Percentiles rank a stretch among this genome's conserved stretches.
phyloP scores from a whole-genome alignment of 2,329 filamentous ascomycete genomes.

The Neofusicoccum laricinum region DNA sequence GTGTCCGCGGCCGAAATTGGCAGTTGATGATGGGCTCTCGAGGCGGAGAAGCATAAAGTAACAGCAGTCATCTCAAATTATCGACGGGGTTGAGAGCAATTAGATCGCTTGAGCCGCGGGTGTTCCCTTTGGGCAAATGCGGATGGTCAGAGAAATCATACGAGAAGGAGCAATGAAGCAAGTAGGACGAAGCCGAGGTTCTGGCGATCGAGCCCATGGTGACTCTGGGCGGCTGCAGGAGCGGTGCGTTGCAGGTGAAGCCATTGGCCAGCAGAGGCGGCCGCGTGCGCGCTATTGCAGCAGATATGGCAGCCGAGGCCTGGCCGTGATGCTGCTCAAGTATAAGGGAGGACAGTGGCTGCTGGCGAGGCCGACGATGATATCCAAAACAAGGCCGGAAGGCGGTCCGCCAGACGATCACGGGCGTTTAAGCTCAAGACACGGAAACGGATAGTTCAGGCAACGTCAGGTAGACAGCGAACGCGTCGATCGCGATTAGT shows the following conservation, averaged over 20 bases:
- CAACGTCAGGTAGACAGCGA: not conserved
- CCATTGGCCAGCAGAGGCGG: no score
- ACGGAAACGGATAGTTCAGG: not conserved
- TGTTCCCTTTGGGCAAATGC: not conserved
- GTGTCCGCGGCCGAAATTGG: not conserved
- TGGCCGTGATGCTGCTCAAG: no score
- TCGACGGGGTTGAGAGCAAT: not conserved
- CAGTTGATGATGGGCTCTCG: not conserved
- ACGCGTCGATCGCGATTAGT: not conserved
- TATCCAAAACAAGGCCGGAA: not conserved
- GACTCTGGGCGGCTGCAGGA: not conserved
- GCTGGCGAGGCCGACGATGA: not conserved
- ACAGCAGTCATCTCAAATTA: not conserved
- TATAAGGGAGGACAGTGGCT: not conserved
- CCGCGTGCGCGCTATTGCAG: no score
- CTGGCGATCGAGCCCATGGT: not conserved
- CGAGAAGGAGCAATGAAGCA: not conserved
- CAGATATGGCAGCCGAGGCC: not conserved
- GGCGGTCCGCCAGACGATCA: not conserved
- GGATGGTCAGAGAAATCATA: not conserved
- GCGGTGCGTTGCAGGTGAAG: no score
- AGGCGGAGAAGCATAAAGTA: not conserved
- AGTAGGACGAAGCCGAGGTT: no score
- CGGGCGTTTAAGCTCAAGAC: not conserved
- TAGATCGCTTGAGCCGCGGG: not conserved